These are phyloP conservation scores for Wallacemonas sp. DNA, from an alignment of 208 protist species.

Conservation along the genomic window DNA sequence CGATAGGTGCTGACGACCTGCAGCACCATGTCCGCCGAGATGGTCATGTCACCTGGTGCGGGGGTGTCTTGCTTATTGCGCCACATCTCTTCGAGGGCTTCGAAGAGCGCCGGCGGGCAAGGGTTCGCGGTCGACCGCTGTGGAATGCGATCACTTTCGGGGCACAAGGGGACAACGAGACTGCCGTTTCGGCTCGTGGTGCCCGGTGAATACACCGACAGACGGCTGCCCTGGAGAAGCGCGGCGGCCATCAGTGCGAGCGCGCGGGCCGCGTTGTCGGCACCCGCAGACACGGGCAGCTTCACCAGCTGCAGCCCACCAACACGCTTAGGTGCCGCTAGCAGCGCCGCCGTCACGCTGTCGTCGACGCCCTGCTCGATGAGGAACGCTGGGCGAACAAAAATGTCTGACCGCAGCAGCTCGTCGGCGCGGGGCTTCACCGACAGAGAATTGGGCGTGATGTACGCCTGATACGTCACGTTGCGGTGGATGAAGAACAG, in stretches of 20 bases:
- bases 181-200: slow-evolving; percentile 28
- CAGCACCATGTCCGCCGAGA: slow-evolving; percentile 67
- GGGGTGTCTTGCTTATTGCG: slow-evolving; percentile 11
- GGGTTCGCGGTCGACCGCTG: slow-evolving; percentile 48
- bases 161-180: slow-evolving; percentile 62
- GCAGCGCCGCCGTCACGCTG: slow-evolving; percentile 61
- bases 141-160: slow-evolving; percentile 45
- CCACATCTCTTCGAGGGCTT: slow-evolving; percentile 80
- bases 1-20: slow-evolving; percentile 65
- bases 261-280: slow-evolving; percentile 46
- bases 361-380: slow-evolving; percentile 60
- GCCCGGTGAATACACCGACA: slow-evolving; percentile 57
- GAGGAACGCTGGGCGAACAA: slow-evolving; percentile 44
- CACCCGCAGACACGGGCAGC: slow-evolving; percentile 22
- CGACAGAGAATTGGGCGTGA: slow-evolving; percentile 18
- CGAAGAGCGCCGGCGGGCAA: slow-evolving; percentile 65
- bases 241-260: slow-evolving; percentile 73
- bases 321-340: slow-evolving; percentile 19
- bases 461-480: slow-evolving; percentile 36
- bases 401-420: slow-evolving; percentile 26
- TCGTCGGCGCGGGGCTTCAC: not conserved
- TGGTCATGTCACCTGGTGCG: slow-evolving; percentile 23
- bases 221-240: slow-evolving; percentile 68
- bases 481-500: slow-evolving; percentile 32
- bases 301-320: slow-evolving; percentile 29